Base-by-base conservation (phyloP, 2,329 filamentous ascomycete species). In the Zasmidium angulare region DNA sequence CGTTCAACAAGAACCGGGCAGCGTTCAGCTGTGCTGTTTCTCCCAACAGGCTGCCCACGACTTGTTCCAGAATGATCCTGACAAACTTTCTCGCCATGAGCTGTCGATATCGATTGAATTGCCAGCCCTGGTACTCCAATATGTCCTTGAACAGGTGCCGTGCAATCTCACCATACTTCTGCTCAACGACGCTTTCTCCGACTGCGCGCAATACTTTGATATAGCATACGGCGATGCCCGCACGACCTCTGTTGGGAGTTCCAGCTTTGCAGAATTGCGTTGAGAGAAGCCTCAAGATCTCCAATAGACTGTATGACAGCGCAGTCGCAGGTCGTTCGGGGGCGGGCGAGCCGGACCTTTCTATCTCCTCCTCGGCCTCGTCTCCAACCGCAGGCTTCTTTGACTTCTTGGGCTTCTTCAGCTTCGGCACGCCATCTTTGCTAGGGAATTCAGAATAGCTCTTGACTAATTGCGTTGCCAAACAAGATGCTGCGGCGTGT, bases 11-110 rank as follows among this genome's bases (percentile, higher is more conserved):
- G 62, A 86, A 85, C 68, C 87, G 91, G 6, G 91, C 90, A 24
- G 91, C 92, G 66, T 89, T 87, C 60, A 93, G 81, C 71, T 97
- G 93, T 7, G 92, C 93, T 14, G 90, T 91, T 74, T 99, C 93
- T 12, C 92, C 92, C 1, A 99, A 81, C 67, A 97, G 89, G 59
- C 84, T 84, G 9, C 91, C 91, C 63, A 98, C 83, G 7, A 95
- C 86, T 59, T 93, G 89, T 69, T 96, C 91, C 11, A 99, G 79
- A 50, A 97, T 84, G 40, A 89, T 88, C 64, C 91, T 88, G 14
- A 96, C 86, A 67, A 93, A 96, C 72, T 89, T 91, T 56, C 95
- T 85, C 2, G 91, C 90, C 60, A 91, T 88, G 17, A 99, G 81
- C 17, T 96, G 83, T 19, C 93, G 89, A 74, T 97, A 96, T 46